phyloP scores from a whole-genome alignment of 345 rosid genomes.

The Psidium guajava region DNA sequence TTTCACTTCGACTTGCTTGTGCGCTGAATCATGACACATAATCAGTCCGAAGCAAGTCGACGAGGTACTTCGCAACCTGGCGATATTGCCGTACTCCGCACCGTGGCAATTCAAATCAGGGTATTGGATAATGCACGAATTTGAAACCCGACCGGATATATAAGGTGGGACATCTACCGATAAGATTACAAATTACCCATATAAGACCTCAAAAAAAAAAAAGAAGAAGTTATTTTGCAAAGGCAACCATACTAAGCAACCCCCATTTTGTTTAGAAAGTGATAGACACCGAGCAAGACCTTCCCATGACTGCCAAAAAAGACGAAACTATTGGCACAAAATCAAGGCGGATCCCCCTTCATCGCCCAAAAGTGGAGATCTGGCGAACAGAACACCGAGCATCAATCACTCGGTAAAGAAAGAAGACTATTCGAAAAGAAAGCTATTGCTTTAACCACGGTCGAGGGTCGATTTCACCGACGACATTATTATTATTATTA shows the following conservation, averaged over 20 bases:
- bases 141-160: fast-evolving
- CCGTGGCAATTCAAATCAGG: not conserved
- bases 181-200: not conserved
- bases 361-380: no score
- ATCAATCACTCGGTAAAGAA: not conserved
- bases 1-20: no score
- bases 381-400: not conserved
- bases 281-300: not conserved
- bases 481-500: not conserved
- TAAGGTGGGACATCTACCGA: fast-evolving
- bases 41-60: no score
- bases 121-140: not conserved
- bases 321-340: no score
- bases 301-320: fast-evolving
- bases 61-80: no score
- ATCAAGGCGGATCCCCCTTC: no score
- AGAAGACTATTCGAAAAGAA: not conserved
- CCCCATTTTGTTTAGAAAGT: not conserved
- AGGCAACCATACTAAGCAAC: not conserved
- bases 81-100: no score
- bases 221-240: not conserved
- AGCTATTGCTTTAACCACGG: not conserved
- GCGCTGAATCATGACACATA: no score
- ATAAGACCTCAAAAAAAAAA: not conserved
- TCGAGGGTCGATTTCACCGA: no score